phyloP scores from a whole-genome alignment of 805 yeast genomes.

The Brettanomyces sp. region DNA sequence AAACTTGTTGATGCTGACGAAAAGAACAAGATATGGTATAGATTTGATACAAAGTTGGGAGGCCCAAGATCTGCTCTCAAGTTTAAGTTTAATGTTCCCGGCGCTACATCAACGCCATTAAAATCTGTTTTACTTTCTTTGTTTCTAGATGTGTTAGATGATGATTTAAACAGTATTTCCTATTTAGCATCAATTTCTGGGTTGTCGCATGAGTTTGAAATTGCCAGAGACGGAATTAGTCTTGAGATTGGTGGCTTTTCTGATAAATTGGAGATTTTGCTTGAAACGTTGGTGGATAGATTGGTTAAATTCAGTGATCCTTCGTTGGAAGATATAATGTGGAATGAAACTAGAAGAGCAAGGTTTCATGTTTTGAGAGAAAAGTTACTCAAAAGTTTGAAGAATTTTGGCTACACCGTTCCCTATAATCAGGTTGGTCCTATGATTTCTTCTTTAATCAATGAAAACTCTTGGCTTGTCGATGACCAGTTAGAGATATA shows the following conservation, averaged over 20 bases:
- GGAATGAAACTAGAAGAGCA: conserved; percentile 32
- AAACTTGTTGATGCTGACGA: conserved; percentile 43
- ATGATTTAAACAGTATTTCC: conserved; percentile 62
- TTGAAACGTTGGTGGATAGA: conserved; percentile 49
- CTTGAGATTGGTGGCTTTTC: conserved; percentile 71
- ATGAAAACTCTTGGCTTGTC: conserved; percentile 60
- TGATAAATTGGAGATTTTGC: conserved; percentile 61
- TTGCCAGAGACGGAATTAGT: conserved; percentile 62
- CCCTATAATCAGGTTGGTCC: conserved; percentile 75
- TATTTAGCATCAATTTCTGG: conserved; percentile 85
- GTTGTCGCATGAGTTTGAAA: conserved; percentile 44
- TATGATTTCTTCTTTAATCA: conserved; percentile 52
- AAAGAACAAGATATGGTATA: conserved; percentile 67
- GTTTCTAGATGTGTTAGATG: conserved; percentile 64
- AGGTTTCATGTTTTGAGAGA: conserved; percentile 64
- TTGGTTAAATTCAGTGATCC: conserved; percentile 33
- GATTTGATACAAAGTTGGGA: conserved; percentile 80
- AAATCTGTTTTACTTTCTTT: conserved; percentile 51
- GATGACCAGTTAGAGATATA: conserved; percentile 48
- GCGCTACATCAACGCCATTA: conserved; percentile 48
- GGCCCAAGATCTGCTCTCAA: conserved; percentile 78
- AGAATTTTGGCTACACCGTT: conserved; percentile 59
- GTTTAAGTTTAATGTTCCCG: conserved; percentile 56
- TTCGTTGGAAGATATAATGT: conserved; percentile 12
- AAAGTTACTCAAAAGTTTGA: conserved; percentile 49